Percentiles rank a stretch among this genome's conserved stretches.
Conservation (phyloP, 345 rosid species). For the Aquilaria yunnanensis region DNA sequence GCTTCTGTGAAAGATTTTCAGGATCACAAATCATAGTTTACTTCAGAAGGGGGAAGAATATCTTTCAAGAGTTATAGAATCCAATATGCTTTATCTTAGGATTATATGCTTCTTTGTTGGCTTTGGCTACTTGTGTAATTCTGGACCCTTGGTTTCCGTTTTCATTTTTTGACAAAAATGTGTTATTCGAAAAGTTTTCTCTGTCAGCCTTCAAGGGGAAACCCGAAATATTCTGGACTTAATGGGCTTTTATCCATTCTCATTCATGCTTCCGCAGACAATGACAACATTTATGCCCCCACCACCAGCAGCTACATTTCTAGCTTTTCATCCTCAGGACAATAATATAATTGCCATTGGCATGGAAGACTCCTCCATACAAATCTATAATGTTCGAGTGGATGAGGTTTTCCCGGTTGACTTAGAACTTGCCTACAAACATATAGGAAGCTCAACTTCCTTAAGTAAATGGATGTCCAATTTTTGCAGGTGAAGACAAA, state of each 20-base stretch:
- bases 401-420: conserved; percentile 44
- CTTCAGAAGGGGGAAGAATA: neutral
- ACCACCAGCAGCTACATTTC: conserved; percentile 77
- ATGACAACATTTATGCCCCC: conserved; percentile 80
- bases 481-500: conserved; percentile 56
- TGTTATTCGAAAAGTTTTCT: too few relatives aligned
- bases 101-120: too few relatives aligned
- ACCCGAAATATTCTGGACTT: too few relatives aligned
- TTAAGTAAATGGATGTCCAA: neutral
- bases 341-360: conserved; percentile 79
- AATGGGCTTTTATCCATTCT: too few relatives aligned
- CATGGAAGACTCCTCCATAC: conserved; percentile 75
- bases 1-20: too few relatives aligned
- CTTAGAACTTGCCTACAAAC: conserved; percentile 8
- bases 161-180: too few relatives aligned
- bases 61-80: neutral
- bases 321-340: conserved; percentile 75
- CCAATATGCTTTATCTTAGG: too few relatives aligned
- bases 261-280: conserved; percentile 26
- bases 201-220: too few relatives aligned
- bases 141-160: too few relatives aligned
- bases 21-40: too few relatives aligned
- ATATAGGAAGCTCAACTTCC: neutral
- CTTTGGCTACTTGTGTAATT: too few relatives aligned
- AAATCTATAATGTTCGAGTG: conserved; percentile 53